These are phyloP conservation scores for Saccharomycopsis schoenii DNA, from an alignment of 805 yeast genomes.

Conservation along the genomic window DNA sequence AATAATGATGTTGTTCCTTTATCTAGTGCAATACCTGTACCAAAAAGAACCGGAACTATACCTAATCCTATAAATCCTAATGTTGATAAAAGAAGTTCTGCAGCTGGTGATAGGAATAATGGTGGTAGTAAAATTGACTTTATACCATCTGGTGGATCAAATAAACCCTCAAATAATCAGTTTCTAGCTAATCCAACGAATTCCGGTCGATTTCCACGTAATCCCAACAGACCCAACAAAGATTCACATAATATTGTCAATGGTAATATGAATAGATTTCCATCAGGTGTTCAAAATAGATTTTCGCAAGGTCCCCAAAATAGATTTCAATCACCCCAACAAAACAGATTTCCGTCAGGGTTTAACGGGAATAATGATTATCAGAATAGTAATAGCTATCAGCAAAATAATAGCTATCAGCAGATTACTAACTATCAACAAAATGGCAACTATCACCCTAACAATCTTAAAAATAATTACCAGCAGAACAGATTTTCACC, in stretches of 20 bases:
- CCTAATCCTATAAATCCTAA: neutral
- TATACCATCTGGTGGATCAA: neutral
- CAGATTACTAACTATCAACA: neutral
- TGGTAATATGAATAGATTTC: neutral
- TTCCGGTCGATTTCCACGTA: neutral
- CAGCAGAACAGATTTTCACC: neutral
- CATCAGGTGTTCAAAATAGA: neutral
- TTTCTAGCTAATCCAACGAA: neutral
- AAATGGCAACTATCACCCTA: neutral
- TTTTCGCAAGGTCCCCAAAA: neutral
- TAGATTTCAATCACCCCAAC: neutral
- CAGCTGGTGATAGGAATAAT: neutral
- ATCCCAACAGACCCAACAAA: neutral
- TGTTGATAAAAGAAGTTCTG: neutral
- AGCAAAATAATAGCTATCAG: neutral
- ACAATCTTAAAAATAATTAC: neutral
- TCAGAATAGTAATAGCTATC: neutral
- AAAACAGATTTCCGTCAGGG: neutral
- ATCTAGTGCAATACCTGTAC: neutral
- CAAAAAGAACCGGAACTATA: slow-evolving; percentile 2
- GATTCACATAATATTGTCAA: neutral
- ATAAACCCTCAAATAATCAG: neutral
- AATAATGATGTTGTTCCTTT: neutral
- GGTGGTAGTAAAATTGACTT: neutral
- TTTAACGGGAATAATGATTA: too few relatives aligned